Conservation (phyloP, 2,329 filamentous ascomycete genomes). For the Madurella mycetomatis region DNA sequence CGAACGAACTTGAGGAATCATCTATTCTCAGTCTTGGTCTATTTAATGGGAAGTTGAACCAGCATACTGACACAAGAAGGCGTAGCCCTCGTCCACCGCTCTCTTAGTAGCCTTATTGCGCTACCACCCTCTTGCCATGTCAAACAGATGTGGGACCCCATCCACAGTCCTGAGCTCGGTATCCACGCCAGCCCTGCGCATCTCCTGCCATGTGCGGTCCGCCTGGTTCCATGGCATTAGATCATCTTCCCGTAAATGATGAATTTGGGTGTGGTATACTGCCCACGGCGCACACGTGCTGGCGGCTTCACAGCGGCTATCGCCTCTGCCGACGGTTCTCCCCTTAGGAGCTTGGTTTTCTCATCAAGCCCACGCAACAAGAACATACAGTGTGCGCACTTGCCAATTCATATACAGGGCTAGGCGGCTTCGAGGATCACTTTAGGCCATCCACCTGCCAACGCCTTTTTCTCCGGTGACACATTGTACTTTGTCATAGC, state of each 20-base stretch:
- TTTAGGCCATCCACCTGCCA: not conserved
- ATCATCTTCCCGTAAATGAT: conserved; percentile 2
- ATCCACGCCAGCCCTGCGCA: conserved; percentile 1
- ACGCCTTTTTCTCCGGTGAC: not conserved
- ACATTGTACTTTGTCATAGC: not conserved
- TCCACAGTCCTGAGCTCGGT: not conserved
- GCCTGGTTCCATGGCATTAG: conserved; percentile 10
- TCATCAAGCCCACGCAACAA: not conserved
- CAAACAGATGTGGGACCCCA: conserved; percentile 4
- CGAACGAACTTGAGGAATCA: not conserved
- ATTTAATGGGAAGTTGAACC: no score
- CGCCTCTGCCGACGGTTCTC: not conserved
- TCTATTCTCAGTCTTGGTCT: no score
- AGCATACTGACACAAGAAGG: not conserved
- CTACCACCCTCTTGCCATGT: not conserved
- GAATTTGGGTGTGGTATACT: conserved; percentile 1
- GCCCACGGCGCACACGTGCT: not conserved
- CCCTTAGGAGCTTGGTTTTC: not conserved
- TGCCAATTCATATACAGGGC: conserved; percentile 1
- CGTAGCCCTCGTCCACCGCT: conserved; percentile 1
- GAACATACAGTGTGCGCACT: not conserved
- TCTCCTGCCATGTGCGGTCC: not conserved
- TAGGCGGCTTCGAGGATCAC: not conserved
- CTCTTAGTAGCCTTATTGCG: not conserved
- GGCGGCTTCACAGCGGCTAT: not conserved